Percentiles rank a stretch among this genome's conserved stretches.
These are phyloP conservation scores for Cochlearia excelsa DNA, from an alignment of 345 rosid species.

Conservation along the genomic window DNA sequence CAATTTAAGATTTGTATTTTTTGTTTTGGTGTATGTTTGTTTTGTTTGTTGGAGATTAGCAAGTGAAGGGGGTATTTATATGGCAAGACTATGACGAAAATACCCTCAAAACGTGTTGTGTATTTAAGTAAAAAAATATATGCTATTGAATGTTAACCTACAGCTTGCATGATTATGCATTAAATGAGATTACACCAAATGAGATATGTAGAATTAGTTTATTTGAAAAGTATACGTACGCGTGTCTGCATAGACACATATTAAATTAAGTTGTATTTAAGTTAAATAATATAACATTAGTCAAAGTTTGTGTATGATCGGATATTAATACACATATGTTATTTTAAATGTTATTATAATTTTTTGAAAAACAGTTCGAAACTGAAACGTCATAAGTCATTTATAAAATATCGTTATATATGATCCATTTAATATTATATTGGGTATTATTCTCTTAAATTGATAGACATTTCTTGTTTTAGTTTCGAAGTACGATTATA, in stretches of 20 bases:
- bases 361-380: too few species aligned
- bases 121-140: constrained; percentile 9
- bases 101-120: constrained; percentile 25
- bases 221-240: constrained; percentile 30
- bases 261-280: background rate
- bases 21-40: background rate
- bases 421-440: too few species aligned
- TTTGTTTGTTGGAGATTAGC: constrained; percentile 14
- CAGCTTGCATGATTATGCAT: constrained; percentile 35
- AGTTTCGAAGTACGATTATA: too few species aligned
- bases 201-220: constrained; percentile 22
- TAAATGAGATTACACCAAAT: constrained; percentile 30
- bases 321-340: background rate
- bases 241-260: constrained; percentile 2
- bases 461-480: too few species aligned
- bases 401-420: too few species aligned
- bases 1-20: background rate
- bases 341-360: too few species aligned
- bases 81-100: constrained; percentile 15
- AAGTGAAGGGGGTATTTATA: constrained; percentile 24
- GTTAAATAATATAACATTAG: constrained; percentile 19
- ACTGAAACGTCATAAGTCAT: too few species aligned
- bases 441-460: too few species aligned
- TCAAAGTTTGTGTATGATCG: constrained; percentile 29
- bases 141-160: constrained; percentile 32